phyloP scores from a whole-genome alignment of 257 asterid species.

The Ligustrum vulgare region DNA sequence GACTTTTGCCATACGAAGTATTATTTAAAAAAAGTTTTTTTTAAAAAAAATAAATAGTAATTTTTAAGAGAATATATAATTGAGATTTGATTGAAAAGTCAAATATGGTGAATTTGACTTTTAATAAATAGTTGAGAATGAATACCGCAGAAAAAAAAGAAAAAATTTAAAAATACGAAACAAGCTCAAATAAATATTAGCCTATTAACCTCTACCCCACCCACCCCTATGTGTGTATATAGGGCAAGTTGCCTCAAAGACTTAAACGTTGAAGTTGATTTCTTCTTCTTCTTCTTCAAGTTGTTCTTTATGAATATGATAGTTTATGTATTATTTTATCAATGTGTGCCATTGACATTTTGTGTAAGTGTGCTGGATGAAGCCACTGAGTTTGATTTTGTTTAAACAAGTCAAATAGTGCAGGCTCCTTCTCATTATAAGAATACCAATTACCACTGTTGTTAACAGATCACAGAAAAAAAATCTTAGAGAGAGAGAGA shows the following conservation, averaged over 20 bases:
- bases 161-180: too few relatives aligned
- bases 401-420: conserved; percentile 63
- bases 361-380: conserved; percentile 36
- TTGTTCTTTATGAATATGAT: conserved; percentile 33
- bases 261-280: conserved; percentile 92
- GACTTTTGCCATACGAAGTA: conserved; percentile 35
- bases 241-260: conserved; percentile 50
- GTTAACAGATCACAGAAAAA: conserved; percentile 22
- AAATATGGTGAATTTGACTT: too few relatives aligned
- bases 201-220: too few relatives aligned
- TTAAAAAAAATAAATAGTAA: too few relatives aligned
- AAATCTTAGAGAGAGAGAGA: conserved; percentile 13
- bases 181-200: too few relatives aligned
- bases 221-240: neutral
- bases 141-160: too few relatives aligned
- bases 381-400: conserved; percentile 59
- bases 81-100: too few relatives aligned
- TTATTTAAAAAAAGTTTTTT: too few relatives aligned
- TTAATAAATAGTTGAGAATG: too few relatives aligned
- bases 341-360: conserved; percentile 61
- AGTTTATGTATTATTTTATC: conserved; percentile 21
- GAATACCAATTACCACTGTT: conserved; percentile 34
- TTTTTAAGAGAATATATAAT: too few relatives aligned
- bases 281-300: conserved; percentile 56
- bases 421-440: conserved; percentile 44